Evolutionary conservation across 1,284 basidiomycete genomes (phyloP).

Genomic region (Gomphus bonarii): DNA sequence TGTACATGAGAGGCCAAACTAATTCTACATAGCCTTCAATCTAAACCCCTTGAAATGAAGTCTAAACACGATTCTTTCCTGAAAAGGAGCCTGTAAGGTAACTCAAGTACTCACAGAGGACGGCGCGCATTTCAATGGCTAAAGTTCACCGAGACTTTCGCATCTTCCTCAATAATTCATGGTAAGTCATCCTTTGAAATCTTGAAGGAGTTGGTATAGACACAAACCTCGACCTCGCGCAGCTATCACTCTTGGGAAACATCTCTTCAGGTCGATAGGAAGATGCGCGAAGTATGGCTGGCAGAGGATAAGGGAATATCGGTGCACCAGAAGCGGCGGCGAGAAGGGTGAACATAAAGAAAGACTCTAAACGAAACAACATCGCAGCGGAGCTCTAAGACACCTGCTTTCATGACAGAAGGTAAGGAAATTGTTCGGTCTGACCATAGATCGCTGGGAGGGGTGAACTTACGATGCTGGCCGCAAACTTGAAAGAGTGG

Average conservation of each 20-base stretch:
- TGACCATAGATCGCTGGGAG: background rate
- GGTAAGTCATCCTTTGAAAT: background rate
- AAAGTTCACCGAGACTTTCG: background rate
- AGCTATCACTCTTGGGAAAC: background rate
- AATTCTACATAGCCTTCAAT: no score
- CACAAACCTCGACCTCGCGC: background rate
- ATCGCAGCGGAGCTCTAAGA: background rate
- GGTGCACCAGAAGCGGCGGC: background rate
- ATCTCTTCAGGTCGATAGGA: background rate
- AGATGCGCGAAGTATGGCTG: background rate
- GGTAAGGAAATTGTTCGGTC: background rate
- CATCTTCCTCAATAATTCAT: background rate
- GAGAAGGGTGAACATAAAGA: background rate
- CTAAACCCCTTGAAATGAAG: no score
- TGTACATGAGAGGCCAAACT: no score
- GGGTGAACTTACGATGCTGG: background rate
- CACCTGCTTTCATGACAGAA: background rate
- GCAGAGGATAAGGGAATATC: background rate
- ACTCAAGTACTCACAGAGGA: no score
- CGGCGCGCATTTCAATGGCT: no score
- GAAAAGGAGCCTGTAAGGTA: no score
- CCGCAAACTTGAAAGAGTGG: background rate
- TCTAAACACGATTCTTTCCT: no score
- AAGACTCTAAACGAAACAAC: background rate
- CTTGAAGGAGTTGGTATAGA: background rate